Percentiles rank a stretch among this genome's conserved stretches.
Conservation (phyloP, 2,329 filamentous ascomycete genomes). For the Fusarium sp. region DNA sequence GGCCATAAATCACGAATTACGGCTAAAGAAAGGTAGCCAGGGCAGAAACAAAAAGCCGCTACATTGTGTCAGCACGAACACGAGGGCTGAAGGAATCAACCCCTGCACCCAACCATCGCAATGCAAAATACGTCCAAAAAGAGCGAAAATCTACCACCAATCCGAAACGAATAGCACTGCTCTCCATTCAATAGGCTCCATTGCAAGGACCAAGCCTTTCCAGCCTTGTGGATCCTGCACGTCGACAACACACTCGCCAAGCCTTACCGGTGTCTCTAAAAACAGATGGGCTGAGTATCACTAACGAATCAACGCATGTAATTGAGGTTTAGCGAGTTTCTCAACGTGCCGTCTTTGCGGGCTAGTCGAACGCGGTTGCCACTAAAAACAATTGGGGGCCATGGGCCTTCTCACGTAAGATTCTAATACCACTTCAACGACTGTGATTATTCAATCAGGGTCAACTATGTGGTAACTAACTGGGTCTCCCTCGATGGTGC, state of each 20-base stretch:
- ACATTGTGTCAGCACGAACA: not conserved
- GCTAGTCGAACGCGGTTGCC: not conserved
- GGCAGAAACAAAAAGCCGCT: not conserved
- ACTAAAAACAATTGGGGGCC: conserved; percentile 25
- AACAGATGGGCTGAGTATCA: not conserved
- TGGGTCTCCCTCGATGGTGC: not conserved
- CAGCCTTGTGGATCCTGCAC: conserved; percentile 17
- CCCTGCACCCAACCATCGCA: not conserved
- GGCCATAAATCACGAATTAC: not conserved
- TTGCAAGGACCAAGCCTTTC: not conserved
- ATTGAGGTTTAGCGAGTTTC: not conserved
- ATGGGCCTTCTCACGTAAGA: conserved; percentile 30
- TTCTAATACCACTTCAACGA: conserved; percentile 7
- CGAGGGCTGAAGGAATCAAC: not conserved
- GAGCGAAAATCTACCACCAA: not conserved
- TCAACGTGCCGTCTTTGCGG: conserved; percentile 3
- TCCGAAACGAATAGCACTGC: not conserved
- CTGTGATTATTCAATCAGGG: conserved; percentile 8
- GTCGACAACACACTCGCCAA: conserved; percentile 11
- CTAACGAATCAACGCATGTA: not conserved
- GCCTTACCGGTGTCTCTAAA: conserved; percentile 8
- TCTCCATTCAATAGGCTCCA: not conserved
- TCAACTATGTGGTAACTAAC: not conserved
- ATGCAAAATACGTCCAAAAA: conserved; percentile 14
- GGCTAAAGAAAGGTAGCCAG: not conserved